phyloP scores from a whole-genome alignment of 352 stramenopile species.

The Globisporangium barbulae region DNA sequence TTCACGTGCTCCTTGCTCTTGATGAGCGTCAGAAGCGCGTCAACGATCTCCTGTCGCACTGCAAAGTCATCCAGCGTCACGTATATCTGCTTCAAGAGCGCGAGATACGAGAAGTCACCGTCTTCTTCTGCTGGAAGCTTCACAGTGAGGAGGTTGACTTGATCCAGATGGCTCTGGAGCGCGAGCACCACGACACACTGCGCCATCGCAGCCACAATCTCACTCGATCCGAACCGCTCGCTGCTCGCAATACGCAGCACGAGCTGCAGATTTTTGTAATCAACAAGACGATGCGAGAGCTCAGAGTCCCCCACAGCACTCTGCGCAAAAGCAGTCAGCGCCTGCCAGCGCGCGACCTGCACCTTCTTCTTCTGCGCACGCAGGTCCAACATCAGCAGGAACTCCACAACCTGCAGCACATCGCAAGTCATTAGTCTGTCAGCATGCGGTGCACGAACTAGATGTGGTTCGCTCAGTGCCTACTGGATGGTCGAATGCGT shows the following conservation, averaged over 20 bases:
- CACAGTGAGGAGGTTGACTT: background rate
- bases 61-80: slow-evolving; percentile 39
- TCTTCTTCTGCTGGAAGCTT: slow-evolving; percentile 6
- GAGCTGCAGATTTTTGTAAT: slow-evolving; percentile 10
- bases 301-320: background rate
- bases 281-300: background rate
- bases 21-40: slow-evolving; percentile 27
- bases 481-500: background rate
- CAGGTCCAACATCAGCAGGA: slow-evolving; percentile 12
- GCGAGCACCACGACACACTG: slow-evolving; percentile 32
- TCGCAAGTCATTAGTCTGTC: background rate
- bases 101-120: slow-evolving; percentile 23
- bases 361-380: slow-evolving; percentile 16
- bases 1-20: slow-evolving; percentile 52
- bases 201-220: slow-evolving; percentile 34
- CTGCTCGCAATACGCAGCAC: slow-evolving; percentile 25
- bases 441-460: background rate
- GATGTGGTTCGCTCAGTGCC: background rate
- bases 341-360: slow-evolving; percentile 15
- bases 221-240: slow-evolving; percentile 33
- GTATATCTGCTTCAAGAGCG: slow-evolving; percentile 76
- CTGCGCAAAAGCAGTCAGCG: slow-evolving; percentile 15
- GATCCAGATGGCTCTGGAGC: background rate
- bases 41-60: slow-evolving; percentile 30
- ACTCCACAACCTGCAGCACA: background rate